Conservation (phyloP, 345 rosid species). For the Cardamine occulta region DNA sequence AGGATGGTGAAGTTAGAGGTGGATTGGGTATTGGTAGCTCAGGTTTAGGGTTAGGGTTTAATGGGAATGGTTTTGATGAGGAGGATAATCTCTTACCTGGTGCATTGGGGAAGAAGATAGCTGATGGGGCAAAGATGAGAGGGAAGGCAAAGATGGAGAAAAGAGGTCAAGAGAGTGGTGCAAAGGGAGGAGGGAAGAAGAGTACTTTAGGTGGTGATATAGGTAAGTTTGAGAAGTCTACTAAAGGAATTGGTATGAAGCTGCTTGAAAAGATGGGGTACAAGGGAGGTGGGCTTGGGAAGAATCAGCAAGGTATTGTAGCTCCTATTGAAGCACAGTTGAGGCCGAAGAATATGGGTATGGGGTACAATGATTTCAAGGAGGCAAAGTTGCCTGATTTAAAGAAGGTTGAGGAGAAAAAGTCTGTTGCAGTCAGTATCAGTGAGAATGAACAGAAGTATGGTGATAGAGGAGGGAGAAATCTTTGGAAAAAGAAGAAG, state of each 20-base stretch:
- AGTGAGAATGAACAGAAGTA: constrained; percentile 40
- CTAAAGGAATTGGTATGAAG: constrained; percentile 81
- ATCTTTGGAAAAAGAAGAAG: constrained; percentile 71
- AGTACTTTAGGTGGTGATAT: constrained; percentile 53
- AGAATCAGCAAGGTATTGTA: constrained; percentile 83
- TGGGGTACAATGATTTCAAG: constrained; percentile 88
- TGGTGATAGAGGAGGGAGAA: constrained; percentile 49
- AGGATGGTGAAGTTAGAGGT: constrained; percentile 50
- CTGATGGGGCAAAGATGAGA: constrained; percentile 73
- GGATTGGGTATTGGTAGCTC: constrained; percentile 56
- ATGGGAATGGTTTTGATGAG: constrained; percentile 31
- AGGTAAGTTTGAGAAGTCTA: constrained; percentile 75
- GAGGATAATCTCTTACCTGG: constrained; percentile 62
- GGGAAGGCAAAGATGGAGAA: constrained; percentile 63
- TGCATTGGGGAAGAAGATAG: constrained; percentile 73
- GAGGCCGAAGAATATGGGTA: constrained; percentile 93
- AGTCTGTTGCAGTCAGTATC: constrained; percentile 33
- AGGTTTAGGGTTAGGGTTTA: constrained; percentile 56
- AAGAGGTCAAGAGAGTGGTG: constrained; percentile 52
- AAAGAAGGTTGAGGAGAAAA: constrained; percentile 66
- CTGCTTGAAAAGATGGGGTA: constrained; percentile 94
- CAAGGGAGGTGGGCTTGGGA: constrained; percentile 89
- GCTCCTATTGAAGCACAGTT: constrained; percentile 80
- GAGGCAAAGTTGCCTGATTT: constrained; percentile 61
- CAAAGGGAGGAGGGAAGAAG: constrained; percentile 58